Base-by-base conservation (phyloP, 2,329 filamentous ascomycete species). In the Trichoderma pleuroti region DNA sequence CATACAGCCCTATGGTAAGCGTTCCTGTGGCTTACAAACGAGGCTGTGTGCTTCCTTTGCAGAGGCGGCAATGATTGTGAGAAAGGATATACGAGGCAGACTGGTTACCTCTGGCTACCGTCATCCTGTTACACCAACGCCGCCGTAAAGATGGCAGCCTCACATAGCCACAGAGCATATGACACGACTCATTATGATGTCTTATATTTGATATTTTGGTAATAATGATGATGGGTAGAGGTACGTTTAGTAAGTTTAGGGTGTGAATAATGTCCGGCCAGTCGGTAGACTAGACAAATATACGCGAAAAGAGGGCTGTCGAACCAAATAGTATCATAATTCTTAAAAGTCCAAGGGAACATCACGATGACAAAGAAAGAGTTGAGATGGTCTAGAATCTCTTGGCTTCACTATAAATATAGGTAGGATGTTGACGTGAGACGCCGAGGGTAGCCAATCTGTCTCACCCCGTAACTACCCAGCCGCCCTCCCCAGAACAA, bases 271-370 rank as follows among this genome's bases (percentile, higher is more conserved):
- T 49, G n/a, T 24, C 10, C 5, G 3, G 11, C 1, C 4, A 21
- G 42, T 21, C 2, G n/a, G n/a, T 49, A 21, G 9, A 21, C 42
- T 6, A 5, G 18, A n/a, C 2, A 24, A 10, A 24, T 24, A 1
- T 12, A 14, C 0, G 46, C 0, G 1, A 14, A 49, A 6, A 2
- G 46, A 21, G 0, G 46, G n/a, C 2, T 21, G 5, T 49, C 5
- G 12, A 3, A 52, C 21, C 11, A 6, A 49, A 3, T 24, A 49
- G 2, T 24, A 52, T 24, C 11, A 12, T 9, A 52, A 7, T 4
- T 24, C 3, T 8, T 52, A 21, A 52, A 2, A 1, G 3, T 4
- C 1, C 0, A 52, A 52, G 0, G 0, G 11, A 24, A 14, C 5
- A 24, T 14, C 5, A 24, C 12, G 21, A 24, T 52, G n/a, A 52